A percentile compares a stretch with the other conserved stretches of the same genome.
Evolutionary conservation across 1,284 basidiomycete genomes (phyloP).

Genomic region (Entoloma clypeatum): DNA sequence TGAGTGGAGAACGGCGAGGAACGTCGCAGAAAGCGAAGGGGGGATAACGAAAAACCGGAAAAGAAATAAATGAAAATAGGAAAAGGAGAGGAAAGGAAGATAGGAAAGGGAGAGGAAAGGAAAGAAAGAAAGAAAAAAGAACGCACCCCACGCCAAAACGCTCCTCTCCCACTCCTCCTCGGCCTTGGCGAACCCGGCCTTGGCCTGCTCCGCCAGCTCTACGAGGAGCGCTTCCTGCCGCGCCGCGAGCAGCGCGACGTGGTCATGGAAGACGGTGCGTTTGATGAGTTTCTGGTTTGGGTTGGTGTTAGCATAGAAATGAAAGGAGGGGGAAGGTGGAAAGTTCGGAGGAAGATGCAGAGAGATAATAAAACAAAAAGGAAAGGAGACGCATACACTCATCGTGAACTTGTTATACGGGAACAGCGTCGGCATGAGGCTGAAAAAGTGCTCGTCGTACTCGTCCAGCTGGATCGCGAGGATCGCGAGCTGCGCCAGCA

Average conservation of each 20-base stretch:
- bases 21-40: too few relatives aligned
- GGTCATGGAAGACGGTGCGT: conserved; percentile 69
- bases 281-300: conserved; percentile 75
- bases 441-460: conserved; percentile 91
- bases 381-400: conserved; percentile 45
- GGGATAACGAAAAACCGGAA: too few relatives aligned
- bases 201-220: conserved; percentile 54
- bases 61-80: too few relatives aligned
- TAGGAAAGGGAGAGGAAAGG: not conserved
- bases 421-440: conserved; percentile 81
- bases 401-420: conserved; percentile 93
- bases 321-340: not conserved
- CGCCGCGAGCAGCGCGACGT: conserved; percentile 56
- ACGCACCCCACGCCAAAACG: conserved; percentile 61
- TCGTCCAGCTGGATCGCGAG: conserved; percentile 81
- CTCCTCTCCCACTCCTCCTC: conserved; percentile 71
- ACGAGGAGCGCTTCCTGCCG: conserved; percentile 61
- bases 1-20: too few relatives aligned
- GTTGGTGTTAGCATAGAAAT: not conserved
- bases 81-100: not conserved
- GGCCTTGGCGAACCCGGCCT: conserved; percentile 62
- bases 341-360: not conserved
- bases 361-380: conserved; percentile 8
- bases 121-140: conserved; percentile 1
- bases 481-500: conserved; percentile 68